Percentiles rank a stretch among this genome's conserved stretches.
phyloP scores from a whole-genome alignment of 169 alveolate species.

The Plasmodium yoelii region DNA sequence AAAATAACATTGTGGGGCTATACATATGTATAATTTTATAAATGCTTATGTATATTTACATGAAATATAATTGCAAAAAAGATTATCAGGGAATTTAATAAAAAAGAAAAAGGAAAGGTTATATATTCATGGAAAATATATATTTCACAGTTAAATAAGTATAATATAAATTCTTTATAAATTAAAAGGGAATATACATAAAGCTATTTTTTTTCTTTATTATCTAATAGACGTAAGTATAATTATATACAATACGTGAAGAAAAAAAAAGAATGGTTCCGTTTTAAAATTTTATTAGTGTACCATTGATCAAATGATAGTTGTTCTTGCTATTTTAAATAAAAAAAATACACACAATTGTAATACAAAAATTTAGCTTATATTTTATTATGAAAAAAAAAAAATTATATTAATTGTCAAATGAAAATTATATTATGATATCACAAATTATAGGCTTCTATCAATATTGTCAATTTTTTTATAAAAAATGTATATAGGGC shows the following conservation, averaged over 20 bases:
- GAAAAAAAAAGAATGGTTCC: background rate
- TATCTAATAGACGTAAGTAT: conserved; percentile 2
- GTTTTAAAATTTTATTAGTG: no score
- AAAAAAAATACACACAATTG: no score
- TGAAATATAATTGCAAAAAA: background rate
- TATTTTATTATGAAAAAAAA: no score
- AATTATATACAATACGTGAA: conserved; percentile 1
- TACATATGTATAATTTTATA: background rate
- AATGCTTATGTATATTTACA: background rate
- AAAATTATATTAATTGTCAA: no score
- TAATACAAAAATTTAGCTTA: no score
- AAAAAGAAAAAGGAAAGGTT: conserved; percentile 6
- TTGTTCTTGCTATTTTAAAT: no score
- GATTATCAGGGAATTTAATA: background rate
- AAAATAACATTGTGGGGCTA: background rate
- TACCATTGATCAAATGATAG: no score
- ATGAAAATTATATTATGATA: no score
- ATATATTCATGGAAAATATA: background rate
- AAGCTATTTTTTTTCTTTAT: background rate
- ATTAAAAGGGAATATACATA: background rate
- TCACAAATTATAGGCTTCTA: no score
- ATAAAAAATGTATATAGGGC: no score
- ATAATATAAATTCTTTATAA: background rate
- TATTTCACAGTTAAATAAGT: background rate
- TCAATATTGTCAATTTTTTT: no score